Evolutionary conservation across 1,284 basidiomycete genomes (phyloP).

Genomic region (Clitocybe nebularis): DNA sequence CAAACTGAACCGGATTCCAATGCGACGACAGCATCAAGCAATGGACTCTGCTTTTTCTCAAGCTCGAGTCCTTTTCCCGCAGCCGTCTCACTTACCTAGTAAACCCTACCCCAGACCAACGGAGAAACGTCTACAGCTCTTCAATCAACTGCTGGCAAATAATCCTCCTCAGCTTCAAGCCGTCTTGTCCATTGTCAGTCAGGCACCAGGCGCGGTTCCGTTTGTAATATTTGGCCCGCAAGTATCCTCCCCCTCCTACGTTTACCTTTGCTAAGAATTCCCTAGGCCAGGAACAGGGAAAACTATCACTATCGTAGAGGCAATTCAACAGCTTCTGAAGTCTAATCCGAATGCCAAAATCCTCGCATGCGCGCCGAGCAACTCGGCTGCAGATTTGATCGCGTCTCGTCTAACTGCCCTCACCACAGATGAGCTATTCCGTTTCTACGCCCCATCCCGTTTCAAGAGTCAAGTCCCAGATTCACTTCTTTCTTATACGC

Average conservation of each 20-base stretch:
- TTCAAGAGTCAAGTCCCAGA: conserved; percentile 39
- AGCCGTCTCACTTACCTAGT: conserved; percentile 22
- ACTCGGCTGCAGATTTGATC: conserved; percentile 60
- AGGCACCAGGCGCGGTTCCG: conserved; percentile 43
- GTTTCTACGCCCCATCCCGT: conserved; percentile 64
- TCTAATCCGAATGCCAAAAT: conserved; percentile 41
- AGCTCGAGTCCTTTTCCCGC: conserved; percentile 41
- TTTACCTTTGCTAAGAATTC: neutral
- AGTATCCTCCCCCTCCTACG: conserved; percentile 23
- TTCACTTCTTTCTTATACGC: conserved; percentile 38
- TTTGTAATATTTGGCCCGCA: conserved; percentile 69
- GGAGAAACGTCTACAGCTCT: conserved; percentile 19
- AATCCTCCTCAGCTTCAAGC: conserved; percentile 55
- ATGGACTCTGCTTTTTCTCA: conserved; percentile 39
- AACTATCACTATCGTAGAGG: conserved; percentile 64
- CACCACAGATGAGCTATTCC: conserved; percentile 41
- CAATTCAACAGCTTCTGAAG: conserved; percentile 53
- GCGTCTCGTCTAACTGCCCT: conserved; percentile 46
- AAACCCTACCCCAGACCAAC: conserved; percentile 11
- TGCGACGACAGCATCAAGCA: conserved; percentile 56
- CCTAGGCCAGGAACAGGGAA: conserved; percentile 51
- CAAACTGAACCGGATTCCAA: conserved; percentile 48
- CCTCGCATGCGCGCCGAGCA: conserved; percentile 63
- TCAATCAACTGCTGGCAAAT: conserved; percentile 40
- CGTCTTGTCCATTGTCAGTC: conserved; percentile 45